These are phyloP conservation scores for Scheffersomyces quercinus DNA, from an alignment of 1,139 yeast species.

Conservation along the genomic window DNA sequence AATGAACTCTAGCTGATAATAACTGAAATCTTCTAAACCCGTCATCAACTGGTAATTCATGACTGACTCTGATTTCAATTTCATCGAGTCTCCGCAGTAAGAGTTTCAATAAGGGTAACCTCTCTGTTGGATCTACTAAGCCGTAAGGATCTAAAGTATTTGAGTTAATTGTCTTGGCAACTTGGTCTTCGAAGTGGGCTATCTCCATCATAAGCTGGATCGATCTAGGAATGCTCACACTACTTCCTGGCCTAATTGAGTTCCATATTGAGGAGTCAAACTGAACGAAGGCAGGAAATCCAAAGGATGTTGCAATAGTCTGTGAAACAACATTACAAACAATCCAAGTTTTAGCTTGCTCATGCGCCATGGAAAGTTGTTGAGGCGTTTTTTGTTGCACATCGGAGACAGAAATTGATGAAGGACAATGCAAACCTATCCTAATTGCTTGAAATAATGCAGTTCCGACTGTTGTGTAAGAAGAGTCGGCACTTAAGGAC, in stretches of 20 bases:
- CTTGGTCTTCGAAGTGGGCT: constrained; percentile 83
- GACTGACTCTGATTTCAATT: constrained; percentile 54
- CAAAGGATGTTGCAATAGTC: constrained; percentile 86
- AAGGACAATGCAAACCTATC: constrained; percentile 84
- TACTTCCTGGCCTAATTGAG: constrained; percentile 41
- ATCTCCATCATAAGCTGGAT: constrained; percentile 77
- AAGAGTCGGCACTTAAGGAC: constrained; percentile 89
- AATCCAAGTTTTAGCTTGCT: constrained; percentile 91
- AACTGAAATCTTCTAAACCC: constrained; percentile 69
- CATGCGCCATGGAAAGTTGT: constrained; percentile 53
- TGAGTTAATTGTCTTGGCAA: constrained; percentile 73
- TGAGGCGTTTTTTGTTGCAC: constrained; percentile 20
- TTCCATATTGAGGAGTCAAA: constrained; percentile 74
- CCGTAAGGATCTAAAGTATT: constrained; percentile 71
- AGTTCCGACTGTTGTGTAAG: constrained; percentile 92
- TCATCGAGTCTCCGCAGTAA: constrained; percentile 73
- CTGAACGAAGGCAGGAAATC: constrained; percentile 89
- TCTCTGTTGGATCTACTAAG: constrained; percentile 63
- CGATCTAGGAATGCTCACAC: constrained; percentile 55
- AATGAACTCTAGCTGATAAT: constrained; percentile 72
- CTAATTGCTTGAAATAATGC: constrained; percentile 91
- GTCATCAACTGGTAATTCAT: constrained; percentile 43
- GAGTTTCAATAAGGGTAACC: constrained; percentile 72
- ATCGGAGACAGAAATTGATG: constrained; percentile 40
- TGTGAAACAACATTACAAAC: constrained; percentile 88